Percentiles rank a stretch among this genome's conserved stretches.
These are phyloP conservation scores for Endoconidiophora laricicola DNA, from an alignment of 2,329 filamentous ascomycete genomes.

Conservation along the genomic window DNA sequence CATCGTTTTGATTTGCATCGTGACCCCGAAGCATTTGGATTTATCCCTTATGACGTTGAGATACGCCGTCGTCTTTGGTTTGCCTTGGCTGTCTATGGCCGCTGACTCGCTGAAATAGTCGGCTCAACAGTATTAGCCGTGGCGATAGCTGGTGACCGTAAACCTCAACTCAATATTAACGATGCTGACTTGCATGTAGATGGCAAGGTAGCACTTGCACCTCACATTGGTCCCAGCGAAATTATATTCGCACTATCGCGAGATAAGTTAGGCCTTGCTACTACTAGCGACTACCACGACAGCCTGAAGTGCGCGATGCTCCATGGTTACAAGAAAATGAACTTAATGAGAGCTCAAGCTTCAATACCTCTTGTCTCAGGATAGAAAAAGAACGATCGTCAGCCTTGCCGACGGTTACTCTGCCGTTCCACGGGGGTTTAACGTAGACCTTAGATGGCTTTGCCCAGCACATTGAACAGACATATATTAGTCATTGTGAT, in stretches of 20 bases:
- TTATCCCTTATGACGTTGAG: conserved; percentile 47
- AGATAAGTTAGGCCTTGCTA: conserved; percentile 39
- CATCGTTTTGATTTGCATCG: conserved; percentile 53
- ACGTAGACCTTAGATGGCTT: conserved; percentile 35
- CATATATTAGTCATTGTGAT: conserved; percentile 40
- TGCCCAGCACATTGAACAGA: conserved; percentile 36
- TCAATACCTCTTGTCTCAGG: background rate
- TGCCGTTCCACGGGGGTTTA: conserved; percentile 34
- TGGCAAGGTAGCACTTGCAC: conserved; percentile 34
- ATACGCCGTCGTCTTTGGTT: conserved; percentile 59
- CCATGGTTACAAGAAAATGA: too few relatives aligned
- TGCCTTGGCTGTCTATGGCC: conserved; percentile 52
- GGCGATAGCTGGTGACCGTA: conserved; percentile 36
- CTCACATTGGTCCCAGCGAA: conserved; percentile 37
- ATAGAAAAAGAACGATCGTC: conserved; percentile 13
- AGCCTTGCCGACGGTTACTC: conserved; percentile 23
- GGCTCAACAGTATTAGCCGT: conserved; percentile 40
- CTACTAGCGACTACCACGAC: conserved; percentile 29
- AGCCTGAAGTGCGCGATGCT: background rate
- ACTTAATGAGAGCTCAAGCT: too few relatives aligned
- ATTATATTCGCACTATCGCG: conserved; percentile 43
- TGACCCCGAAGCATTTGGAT: conserved; percentile 36
- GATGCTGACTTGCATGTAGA: conserved; percentile 42
- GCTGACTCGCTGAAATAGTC: conserved; percentile 50
- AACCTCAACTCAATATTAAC: conserved; percentile 43